Percentiles rank a stretch among this genome's conserved stretches.
Evolutionary conservation across 2,329 filamentous ascomycete species (phyloP).

Genomic region (Scopulariopsis brevicaulis): DNA sequence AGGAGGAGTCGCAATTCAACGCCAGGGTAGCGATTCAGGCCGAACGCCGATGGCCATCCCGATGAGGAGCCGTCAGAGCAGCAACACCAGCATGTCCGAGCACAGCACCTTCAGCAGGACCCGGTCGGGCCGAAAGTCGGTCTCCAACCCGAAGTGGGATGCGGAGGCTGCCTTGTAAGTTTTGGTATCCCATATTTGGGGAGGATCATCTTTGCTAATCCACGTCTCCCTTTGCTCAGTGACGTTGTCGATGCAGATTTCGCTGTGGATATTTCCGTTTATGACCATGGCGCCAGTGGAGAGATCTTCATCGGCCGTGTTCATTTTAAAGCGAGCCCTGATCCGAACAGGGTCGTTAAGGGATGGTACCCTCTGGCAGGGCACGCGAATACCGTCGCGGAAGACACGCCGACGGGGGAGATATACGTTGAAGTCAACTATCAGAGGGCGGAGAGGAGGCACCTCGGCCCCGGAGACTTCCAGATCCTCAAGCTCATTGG

Average conservation of each 20-base stretch:
- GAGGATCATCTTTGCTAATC: background rate
- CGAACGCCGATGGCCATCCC: constrained; percentile 83
- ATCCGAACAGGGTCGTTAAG: constrained; percentile 59
- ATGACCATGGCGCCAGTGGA: constrained; percentile 67
- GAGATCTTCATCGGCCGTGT: constrained; percentile 84
- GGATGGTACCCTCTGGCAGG: constrained; percentile 79
- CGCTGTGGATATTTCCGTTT: constrained; percentile 85
- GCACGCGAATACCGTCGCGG: constrained; percentile 57
- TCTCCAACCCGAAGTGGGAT: constrained; percentile 89
- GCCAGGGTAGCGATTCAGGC: constrained; percentile 70
- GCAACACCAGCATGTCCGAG: constrained; percentile 76
- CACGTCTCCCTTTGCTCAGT: constrained; percentile 31
- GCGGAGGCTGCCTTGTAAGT: constrained; percentile 91
- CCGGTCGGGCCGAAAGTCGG: constrained; percentile 41
- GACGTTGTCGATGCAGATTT: constrained; percentile 90
- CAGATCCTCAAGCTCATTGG: constrained; percentile 93
- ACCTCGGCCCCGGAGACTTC: constrained; percentile 91
- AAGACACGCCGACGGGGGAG: constrained; percentile 73
- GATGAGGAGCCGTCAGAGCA: constrained; percentile 94
- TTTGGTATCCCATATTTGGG: background rate
- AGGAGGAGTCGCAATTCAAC: constrained; percentile 49
- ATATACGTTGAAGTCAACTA: constrained; percentile 80
- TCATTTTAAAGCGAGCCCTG: constrained; percentile 58
- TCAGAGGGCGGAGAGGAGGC: constrained; percentile 77
- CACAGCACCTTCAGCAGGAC: constrained; percentile 43